A percentile compares a stretch with the other conserved stretches of the same genome.
Evolutionary conservation across 1,139 yeast genomes (phyloP).

Genomic region (Kurtzmaniella quercitrusa): DNA sequence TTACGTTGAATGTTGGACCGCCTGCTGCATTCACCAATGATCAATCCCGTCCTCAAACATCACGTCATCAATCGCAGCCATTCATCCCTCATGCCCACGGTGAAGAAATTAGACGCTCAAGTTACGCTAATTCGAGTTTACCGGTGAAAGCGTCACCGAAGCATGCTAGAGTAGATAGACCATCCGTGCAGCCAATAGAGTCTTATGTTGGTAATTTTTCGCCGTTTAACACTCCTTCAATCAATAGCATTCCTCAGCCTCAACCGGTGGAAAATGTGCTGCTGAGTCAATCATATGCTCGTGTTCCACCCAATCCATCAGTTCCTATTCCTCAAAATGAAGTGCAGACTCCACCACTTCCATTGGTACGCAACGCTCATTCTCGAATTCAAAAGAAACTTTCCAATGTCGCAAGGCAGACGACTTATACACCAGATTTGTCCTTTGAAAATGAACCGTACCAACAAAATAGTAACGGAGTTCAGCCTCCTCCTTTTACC

Average conservation of each 20-base stretch:
- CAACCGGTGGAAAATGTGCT: background rate
- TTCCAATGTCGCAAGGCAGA: background rate
- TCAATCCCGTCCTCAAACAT: background rate
- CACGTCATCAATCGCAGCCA: background rate
- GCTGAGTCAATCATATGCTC: background rate
- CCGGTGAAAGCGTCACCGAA: background rate
- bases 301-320: background rate
- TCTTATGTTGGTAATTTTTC: background rate
- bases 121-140: background rate
- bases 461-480: background rate
- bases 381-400: background rate
- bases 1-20: constrained; percentile 16
- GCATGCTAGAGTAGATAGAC: background rate
- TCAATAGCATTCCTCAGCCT: background rate
- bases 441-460: background rate
- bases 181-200: background rate
- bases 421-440: background rate
- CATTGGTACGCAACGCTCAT: background rate
- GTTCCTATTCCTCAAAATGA: background rate
- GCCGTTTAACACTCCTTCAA: background rate
- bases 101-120: background rate
- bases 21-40: background rate
- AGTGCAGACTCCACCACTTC: background rate
- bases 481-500: background rate
- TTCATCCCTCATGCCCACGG: background rate